Conservation (phyloP, 2,329 filamentous ascomycete species). For the Alternaria sp. region DNA sequence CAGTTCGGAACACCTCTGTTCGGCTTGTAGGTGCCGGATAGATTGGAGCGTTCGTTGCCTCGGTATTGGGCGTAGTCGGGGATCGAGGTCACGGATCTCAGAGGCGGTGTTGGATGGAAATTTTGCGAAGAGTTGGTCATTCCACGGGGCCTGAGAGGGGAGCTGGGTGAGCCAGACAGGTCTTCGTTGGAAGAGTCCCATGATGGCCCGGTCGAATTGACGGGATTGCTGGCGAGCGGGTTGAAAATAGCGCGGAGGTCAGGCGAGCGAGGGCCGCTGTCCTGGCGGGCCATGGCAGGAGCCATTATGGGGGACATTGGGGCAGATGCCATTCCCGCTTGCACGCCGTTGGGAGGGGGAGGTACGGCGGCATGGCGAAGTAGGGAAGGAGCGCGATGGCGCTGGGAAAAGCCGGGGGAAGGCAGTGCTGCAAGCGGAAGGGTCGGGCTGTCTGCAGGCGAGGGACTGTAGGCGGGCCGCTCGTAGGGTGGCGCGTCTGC, state of each 20-base stretch:
- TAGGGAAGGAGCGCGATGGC: slow-evolving; percentile 51
- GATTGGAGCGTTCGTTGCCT: slow-evolving; percentile 34
- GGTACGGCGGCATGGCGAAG: slow-evolving; percentile 44
- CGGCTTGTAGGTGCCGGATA: slow-evolving; percentile 45
- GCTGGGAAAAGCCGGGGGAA: slow-evolving; percentile 50
- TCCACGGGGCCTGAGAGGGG: slow-evolving; percentile 37
- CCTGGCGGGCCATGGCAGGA: slow-evolving; percentile 31
- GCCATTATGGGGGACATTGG: slow-evolving; percentile 35
- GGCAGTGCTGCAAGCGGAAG: slow-evolving; percentile 23
- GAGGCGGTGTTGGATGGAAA: slow-evolving; percentile 32
- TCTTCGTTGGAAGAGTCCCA: slow-evolving; percentile 37
- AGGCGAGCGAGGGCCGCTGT: slow-evolving; percentile 33
- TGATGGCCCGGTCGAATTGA: slow-evolving; percentile 29
- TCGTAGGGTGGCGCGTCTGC: slow-evolving; percentile 32
- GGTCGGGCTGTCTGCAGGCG: slow-evolving; percentile 39
- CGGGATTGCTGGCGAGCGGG: slow-evolving; percentile 44
- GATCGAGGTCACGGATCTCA: slow-evolving; percentile 47
- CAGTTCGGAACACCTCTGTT: slow-evolving; percentile 46
- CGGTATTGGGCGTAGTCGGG: slow-evolving; percentile 44
- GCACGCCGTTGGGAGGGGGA: slow-evolving; percentile 35
- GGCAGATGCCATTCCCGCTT: slow-evolving; percentile 24
- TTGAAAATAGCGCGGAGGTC: slow-evolving; percentile 44
- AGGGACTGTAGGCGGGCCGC: slow-evolving; percentile 36
- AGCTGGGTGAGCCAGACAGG: slow-evolving; percentile 7
- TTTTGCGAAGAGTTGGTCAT: slow-evolving; percentile 42